Evolutionary conservation across 495 filamentous ascomycete species (phyloP).

Genomic region (Penicillium roqueforti): DNA sequence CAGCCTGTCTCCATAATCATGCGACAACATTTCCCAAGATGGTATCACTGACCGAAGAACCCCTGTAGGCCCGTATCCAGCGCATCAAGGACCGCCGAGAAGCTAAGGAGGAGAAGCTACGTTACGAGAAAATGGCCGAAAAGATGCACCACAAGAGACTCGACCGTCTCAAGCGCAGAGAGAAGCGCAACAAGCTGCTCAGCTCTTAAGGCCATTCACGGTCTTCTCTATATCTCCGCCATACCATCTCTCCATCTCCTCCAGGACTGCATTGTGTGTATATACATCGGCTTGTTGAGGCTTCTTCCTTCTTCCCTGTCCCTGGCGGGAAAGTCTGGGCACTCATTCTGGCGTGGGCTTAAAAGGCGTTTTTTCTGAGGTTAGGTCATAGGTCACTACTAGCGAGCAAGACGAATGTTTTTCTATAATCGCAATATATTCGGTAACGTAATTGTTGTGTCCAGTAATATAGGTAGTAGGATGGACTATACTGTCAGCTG

Average conservation of each 20-base stretch:
- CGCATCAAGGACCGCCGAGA: slow-evolving; percentile 77
- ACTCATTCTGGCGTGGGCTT: slow-evolving; percentile 10
- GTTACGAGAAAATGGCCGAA: slow-evolving; percentile 91
- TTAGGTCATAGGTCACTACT: slow-evolving; percentile 9
- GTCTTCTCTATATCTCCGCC: slow-evolving; percentile 3
- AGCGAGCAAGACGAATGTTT: slow-evolving; percentile 10
- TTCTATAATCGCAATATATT: background rate
- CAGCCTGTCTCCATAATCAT: slow-evolving; percentile 3
- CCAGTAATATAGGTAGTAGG: background rate
- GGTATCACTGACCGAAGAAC: slow-evolving; percentile 8
- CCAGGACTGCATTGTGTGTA: slow-evolving; percentile 13
- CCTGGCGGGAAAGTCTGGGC: background rate
- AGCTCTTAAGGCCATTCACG: slow-evolving; percentile 63
- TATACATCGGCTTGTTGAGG: slow-evolving; percentile 7
- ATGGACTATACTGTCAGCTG: background rate
- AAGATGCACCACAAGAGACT: slow-evolving; percentile 97
- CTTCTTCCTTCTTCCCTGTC: background rate
- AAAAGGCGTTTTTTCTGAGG: slow-evolving; percentile 18
- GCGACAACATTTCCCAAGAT: slow-evolving; percentile 1
- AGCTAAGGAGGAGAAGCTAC: slow-evolving; percentile 86
- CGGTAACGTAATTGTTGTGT: background rate
- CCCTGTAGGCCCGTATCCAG: slow-evolving; percentile 61
- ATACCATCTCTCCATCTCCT: slow-evolving; percentile 1
- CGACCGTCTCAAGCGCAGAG: slow-evolving; percentile 85
- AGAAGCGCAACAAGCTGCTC: slow-evolving; percentile 95